Evolutionary conservation across 225 moss, liverwort and hornwort species (phyloP).

Genomic region (Bryoerythrophyllum caledonicum): DNA sequence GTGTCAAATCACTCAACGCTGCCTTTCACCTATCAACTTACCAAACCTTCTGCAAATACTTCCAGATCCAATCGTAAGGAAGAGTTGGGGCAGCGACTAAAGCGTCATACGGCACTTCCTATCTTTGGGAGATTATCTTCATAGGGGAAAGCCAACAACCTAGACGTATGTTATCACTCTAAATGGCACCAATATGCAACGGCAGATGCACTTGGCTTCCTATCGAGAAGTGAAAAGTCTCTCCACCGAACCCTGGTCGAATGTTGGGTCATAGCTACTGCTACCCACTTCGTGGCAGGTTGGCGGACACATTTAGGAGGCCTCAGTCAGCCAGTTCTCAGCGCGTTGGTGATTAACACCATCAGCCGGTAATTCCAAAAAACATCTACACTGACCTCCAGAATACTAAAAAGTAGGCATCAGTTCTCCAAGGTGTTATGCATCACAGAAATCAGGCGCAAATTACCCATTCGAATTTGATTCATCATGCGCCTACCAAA

Average conservation of each 20-base stretch:
- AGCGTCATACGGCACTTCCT: conserved; percentile 57
- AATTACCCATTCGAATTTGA: no score
- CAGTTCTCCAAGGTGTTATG: conserved; percentile 65
- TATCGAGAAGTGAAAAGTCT: conserved; percentile 42
- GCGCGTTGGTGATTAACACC: no score
- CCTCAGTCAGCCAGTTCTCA: no score
- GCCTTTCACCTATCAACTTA: conserved; percentile 33
- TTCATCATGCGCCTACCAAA: no score
- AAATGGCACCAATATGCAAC: conserved; percentile 49
- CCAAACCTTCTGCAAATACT: conserved; percentile 20
- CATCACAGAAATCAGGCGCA: no score
- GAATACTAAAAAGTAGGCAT: no score
- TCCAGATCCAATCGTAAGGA: conserved; percentile 29
- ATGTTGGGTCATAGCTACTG: conserved; percentile 27
- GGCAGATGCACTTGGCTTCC: conserved; percentile 51
- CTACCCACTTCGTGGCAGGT: conserved; percentile 64
- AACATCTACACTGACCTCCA: no score
- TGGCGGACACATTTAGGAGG: conserved; percentile 32
- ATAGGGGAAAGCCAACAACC: no score
- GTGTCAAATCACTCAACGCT: conserved; percentile 43
- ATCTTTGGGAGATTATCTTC: no score
- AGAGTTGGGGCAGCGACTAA: no score
- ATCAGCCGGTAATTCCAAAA: no score
- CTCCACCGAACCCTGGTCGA: conserved; percentile 55
- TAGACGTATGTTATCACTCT: conserved; percentile 41